Evolutionary conservation across 129 eudicot species (phyloP), one percentile per base, ranked within the genome.

Genomic region (Sambucus nigra): DNA sequence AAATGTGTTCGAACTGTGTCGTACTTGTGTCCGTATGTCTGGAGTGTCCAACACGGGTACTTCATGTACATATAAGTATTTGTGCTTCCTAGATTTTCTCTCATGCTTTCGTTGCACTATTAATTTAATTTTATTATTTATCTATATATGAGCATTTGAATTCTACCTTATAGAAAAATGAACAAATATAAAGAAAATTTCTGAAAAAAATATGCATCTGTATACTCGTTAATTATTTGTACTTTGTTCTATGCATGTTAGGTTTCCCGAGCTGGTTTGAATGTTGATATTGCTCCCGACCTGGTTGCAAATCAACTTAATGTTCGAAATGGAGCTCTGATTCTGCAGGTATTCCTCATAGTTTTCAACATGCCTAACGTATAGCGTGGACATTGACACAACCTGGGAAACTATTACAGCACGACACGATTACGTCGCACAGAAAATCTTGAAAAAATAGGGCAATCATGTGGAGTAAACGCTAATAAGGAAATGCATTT

Each of bases 311-410:
- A 67, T 63, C 99, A 92, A 75, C 94, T 92, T 54, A 92, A 92
- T 74, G 95, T 82, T 60, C 86, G 87, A 60, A 92, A 86, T 35
- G 99, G 99, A 70, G 99, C 99, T 62, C 79, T 92, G 33, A 66
- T 92, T 65, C 71, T 92, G 51, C 91, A 53, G 99, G 99, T 86
- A n/a, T n/a, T n/a, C n/a, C n/a, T n/a, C n/a, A n/a, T n/a, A n/a
- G n/a, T n/a, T n/a, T n/a, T n/a, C n/a, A n/a, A n/a, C n/a, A n/a
- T n/a, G n/a, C n/a, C n/a, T n/a, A n/a, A n/a, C n/a, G n/a, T n/a
- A n/a, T n/a, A n/a, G n/a, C n/a, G n/a, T n/a, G n/a, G n/a, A n/a
- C n/a, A n/a, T n/a, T n/a, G n/a, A n/a, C n/a, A n/a, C n/a, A n/a
- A n/a, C n/a, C n/a, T n/a, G n/a, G n/a, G n/a, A n/a, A n/a, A n/a